Base-by-base conservation (phyloP, 2,329 filamentous ascomycete genomes). In the Clonostachys rhizophaga region DNA sequence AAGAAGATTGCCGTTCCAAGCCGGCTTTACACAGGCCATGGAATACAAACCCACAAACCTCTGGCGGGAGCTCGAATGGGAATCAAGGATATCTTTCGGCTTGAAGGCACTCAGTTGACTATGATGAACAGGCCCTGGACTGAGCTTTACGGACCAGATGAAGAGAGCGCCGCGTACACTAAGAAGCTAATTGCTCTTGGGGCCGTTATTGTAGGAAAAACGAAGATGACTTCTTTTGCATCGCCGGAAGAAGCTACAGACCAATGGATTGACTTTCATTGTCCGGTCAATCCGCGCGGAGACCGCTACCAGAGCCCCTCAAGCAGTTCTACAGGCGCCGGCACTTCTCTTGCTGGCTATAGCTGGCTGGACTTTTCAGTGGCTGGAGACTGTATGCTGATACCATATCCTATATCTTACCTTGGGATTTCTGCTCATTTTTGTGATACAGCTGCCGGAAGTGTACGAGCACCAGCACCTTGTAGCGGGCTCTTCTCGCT, bases 81-180 rank as follows among this genome's bases (percentile, higher is more conserved):
- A n/a, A 48, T 71, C 13, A 58, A 60, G 14, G 68, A 72, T 36
- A 52, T 56, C 6, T 50, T 62, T 30, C 55, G 62, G 4, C 47
- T 71, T 1, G 52, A 57, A 14, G 83, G 83, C 3, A 59, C 83
- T 0, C 70, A 70, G 12, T 83, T 78, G 0, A 71, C 71, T 2
- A 68, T 76, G 34, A 83, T 81, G 0, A 84, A 80, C 46, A 66
- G 77, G 34, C 75, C 81, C 2, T 86, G 76, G 69, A 74, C 72
- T 24, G 64, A 74, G 35, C 60, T 85, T 5, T 76, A 81, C 47
- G 65, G 69, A 0, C 58, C 71, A 3, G 66, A 67, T 0, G 71
- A 68, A 5, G 59, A 55, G 5, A 81, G 75, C 3, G 76, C 73
- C 0, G 57, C 71, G 1, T 64, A 72, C 2, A 66, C 85, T 0